These are phyloP conservation scores for Chalciporus piperatus DNA, from an alignment of 768 basidiomycete genomes.

Conservation along the genomic window DNA sequence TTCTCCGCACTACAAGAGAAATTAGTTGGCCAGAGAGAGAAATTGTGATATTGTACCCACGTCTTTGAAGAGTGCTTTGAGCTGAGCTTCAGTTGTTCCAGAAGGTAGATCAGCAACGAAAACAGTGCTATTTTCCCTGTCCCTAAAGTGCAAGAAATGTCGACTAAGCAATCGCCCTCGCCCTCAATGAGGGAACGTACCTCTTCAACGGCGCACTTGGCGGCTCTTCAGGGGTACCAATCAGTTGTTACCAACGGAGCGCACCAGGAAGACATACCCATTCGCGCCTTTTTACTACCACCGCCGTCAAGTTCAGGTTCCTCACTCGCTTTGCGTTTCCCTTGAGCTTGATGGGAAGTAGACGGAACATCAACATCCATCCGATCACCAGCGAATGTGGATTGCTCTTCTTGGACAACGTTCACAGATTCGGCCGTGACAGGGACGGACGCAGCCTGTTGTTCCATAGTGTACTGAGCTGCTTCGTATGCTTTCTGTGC, in stretches of 20 bases:
- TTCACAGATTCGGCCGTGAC: conserved; percentile 23
- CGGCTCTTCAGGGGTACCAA: conserved; percentile 33
- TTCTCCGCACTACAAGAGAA: conserved; percentile 69
- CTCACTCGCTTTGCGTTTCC: conserved; percentile 67
- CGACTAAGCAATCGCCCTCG: neutral
- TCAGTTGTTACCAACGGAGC: neutral
- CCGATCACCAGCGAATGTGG: conserved; percentile 10
- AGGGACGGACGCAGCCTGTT: conserved; percentile 35
- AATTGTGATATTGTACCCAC: conserved; percentile 44
- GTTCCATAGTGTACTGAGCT: conserved; percentile 43
- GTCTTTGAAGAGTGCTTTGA: conserved; percentile 80
- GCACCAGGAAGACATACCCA: conserved; percentile 43
- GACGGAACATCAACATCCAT: conserved; percentile 43
- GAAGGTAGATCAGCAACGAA: conserved; percentile 73
- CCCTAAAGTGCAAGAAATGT: conserved; percentile 45
- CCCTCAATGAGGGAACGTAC: conserved; percentile 30
- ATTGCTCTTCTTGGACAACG: neutral
- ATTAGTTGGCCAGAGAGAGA: conserved; percentile 6
- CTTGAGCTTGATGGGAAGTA: conserved; percentile 39
- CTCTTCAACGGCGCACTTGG: conserved; percentile 55
- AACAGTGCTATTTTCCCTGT: conserved; percentile 93
- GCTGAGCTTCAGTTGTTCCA: conserved; percentile 57
- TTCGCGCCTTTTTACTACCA: conserved; percentile 61
- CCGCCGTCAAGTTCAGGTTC: conserved; percentile 31
- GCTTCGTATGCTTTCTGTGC: conserved; percentile 58